Percentiles rank a stretch among this genome's conserved stretches.
phyloP scores from a whole-genome alignment of 352 stramenopile genomes.

The Pythium dissimile region DNA sequence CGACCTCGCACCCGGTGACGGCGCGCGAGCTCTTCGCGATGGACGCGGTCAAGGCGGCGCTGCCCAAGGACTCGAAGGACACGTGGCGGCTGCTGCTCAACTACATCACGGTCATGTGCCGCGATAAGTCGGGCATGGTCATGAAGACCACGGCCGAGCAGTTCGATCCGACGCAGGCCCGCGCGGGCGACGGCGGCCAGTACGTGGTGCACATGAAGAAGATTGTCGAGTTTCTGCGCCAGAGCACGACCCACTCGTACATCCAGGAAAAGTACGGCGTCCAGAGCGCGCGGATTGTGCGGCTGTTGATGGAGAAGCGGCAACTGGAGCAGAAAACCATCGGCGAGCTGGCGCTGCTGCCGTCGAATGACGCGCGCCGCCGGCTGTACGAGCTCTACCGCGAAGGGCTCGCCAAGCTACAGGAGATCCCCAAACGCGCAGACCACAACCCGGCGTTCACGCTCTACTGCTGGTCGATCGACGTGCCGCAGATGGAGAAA shows the following conservation, averaged over 20 bases:
- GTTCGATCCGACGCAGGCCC: slow-evolving; percentile 58
- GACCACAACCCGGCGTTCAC: slow-evolving; percentile 89
- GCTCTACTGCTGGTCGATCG: slow-evolving; percentile 83
- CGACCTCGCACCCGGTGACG: slow-evolving; percentile 72
- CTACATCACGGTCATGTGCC: slow-evolving; percentile 88
- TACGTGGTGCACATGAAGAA: slow-evolving; percentile 90
- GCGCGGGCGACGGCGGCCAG: slow-evolving; percentile 72
- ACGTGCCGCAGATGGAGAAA: slow-evolving; percentile 61
- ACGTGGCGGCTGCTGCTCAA: slow-evolving; percentile 83
- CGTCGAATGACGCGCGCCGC: slow-evolving; percentile 74
- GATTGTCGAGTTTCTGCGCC: slow-evolving; percentile 75
- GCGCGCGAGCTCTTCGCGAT: slow-evolving; percentile 75
- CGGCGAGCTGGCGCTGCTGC: slow-evolving; percentile 76
- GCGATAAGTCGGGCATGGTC: slow-evolving; percentile 87
- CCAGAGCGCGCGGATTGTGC: slow-evolving; percentile 79
- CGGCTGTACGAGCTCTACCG: slow-evolving; percentile 80
- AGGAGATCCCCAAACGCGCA: slow-evolving; percentile 85
- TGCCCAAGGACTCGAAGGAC: slow-evolving; percentile 75
- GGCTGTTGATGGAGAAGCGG: slow-evolving; percentile 79
- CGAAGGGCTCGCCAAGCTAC: slow-evolving; percentile 74
- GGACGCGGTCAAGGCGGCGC: slow-evolving; percentile 58
- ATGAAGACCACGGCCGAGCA: slow-evolving; percentile 73
- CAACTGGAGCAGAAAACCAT: slow-evolving; percentile 87
- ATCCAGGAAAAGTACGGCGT: slow-evolving; percentile 80
- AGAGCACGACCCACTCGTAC: slow-evolving; percentile 78